Base-by-base conservation (phyloP, 352 stramenopile genomes). In the Phytophthora sojae region DNA sequence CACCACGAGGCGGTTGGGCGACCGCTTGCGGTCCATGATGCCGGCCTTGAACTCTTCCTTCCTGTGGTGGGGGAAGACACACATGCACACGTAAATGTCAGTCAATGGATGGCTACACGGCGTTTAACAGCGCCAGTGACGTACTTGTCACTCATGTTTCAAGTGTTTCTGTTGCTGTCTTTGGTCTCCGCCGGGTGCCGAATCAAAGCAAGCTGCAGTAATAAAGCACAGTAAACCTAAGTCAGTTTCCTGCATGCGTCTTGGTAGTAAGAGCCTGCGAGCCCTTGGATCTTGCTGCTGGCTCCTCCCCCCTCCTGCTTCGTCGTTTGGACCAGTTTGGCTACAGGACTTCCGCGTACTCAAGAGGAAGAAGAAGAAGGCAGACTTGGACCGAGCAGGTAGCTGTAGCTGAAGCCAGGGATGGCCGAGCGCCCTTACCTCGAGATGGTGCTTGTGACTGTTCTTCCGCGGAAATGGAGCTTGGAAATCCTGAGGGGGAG, bases 1-100 rank as follows among this genome's bases (percentile, higher is more conserved):
- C 19, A 99, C 98, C 71, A 99, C 97, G 79, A 99, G 83, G 54
- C 98, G 95, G 86, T 99, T 99, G 25, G 98, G 97, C 73, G 94
- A 97, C 45, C 97, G 91, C 83, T 99, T 99, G 73, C 88, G 86
- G 68, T 95, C 88, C 88, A 95, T 94, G 62, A 95, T 95, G 25
- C 82, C 88, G 23, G 88, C 83, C 69, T 94, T 95, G 51, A 95
- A 95, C 23, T 95, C 88, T 58, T 93, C 82, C 58, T 92, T 92
- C 59, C 83, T 92, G 51, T 47, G 42, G 39, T 8, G 19, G 8
- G 39, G 14, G 61, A 4, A 61, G 1, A 15, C 47, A 50, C 42
- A 19, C 6, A 61, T 26, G n/a, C 47, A 50, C 17, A 19, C 15
- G 9, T n/a, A 21, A 4, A 21, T 4, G 42, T 50, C 42, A 50